Evolutionary conservation across 2,329 filamentous ascomycete species (phyloP).

Genomic region (Fusarium burgessii): DNA sequence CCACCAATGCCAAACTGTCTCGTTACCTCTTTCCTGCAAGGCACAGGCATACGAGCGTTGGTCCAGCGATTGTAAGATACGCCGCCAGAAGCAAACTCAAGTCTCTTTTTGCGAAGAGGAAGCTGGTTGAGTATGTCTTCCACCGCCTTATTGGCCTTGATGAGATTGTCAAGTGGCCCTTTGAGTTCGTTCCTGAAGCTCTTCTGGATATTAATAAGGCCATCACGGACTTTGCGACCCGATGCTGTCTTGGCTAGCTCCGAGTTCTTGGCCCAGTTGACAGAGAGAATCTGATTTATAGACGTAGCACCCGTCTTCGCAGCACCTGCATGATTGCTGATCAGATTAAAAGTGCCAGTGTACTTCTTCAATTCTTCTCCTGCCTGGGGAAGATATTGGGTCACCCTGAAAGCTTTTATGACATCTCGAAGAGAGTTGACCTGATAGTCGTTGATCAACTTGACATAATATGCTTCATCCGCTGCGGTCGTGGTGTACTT

Average conservation of each 20-base stretch:
- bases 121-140: constrained; percentile 15
- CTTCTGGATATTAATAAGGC: not conserved
- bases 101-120: constrained; percentile 16
- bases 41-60: constrained; percentile 11
- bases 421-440: not conserved
- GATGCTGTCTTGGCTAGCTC: not conserved
- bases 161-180: constrained; percentile 15
- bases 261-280: not conserved
- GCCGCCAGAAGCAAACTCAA: constrained; percentile 10
- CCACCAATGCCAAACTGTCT: not conserved
- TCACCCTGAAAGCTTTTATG: not conserved
- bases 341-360: not conserved
- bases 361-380: not conserved
- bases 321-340: not conserved
- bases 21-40: constrained; percentile 6
- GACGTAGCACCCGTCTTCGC: not conserved
- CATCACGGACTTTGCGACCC: not conserved
- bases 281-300: not conserved
- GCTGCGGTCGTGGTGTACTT: not conserved
- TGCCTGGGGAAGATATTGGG: not conserved
- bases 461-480: not conserved
- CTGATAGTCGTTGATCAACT: not conserved
- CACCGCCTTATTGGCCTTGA: constrained; percentile 22
- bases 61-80: constrained; percentile 15
- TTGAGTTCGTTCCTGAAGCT: constrained; percentile 25